Base-by-base conservation (phyloP, 768 basidiomycete species). In the Leccinum subtestaceum region DNA sequence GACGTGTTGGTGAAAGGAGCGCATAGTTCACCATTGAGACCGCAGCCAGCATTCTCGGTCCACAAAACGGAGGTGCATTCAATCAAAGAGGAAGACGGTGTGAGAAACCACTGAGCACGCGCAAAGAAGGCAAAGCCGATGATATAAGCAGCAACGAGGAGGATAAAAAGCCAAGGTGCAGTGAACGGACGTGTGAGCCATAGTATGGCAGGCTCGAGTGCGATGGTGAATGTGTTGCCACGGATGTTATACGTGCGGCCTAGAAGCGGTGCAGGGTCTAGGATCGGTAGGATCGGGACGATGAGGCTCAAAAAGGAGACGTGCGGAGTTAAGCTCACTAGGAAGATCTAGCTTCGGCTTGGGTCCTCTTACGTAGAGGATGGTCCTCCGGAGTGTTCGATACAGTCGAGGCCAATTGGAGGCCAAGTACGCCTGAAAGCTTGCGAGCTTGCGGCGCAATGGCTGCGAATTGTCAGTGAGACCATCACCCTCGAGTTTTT, bases 31-130 rank as follows among this genome's bases (percentile, higher is more conserved):
- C 91, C 93, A 62, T 93, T 74, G 31, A 93, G 74, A 21, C 92
- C 91, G 63, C 92, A 94, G 11, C 81, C 82, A 64, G 85, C 83
- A 61, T 90, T 83, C 23, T 81, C 76, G 3, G 77, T 61, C 89
- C 90, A 93, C 67, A 84, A 91, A 2, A 85, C 81, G 7, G 86
- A 79, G 7, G 87, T 88, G 67, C 89, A 91, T 38, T 76, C 81
- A 53, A 87, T 78, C 65, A 84, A 88, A 2, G 86, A 81, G 43
- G 80, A 81, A 13, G 84, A 68, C 2, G 87, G 86, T 3, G 84
- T 87, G 38, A 84, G 74, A 72, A 87, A 94, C 56, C 83, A 91
- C 61, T 91, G 87, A 9, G 85, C 80, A 17, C 89, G 81, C 11
- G 84, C 74, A 61, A 93, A 81, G 74, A 93, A 91, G 0, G 88